Evolutionary conservation across 1,139 yeast genomes (phyloP).

Genomic region (Taphrina deformans): DNA sequence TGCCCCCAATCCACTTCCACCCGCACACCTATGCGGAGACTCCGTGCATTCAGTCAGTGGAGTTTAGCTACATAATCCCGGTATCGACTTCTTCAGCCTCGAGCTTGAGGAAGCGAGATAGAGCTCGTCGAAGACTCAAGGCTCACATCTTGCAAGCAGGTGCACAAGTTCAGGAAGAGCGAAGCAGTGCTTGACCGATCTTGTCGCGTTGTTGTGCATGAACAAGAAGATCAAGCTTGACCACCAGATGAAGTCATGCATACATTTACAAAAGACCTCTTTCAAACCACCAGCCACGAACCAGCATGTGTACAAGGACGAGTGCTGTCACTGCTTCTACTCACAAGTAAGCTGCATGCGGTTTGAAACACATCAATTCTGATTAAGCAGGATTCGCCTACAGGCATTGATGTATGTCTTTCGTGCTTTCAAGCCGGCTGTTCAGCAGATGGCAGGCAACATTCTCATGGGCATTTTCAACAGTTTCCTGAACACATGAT

Average conservation of each 20-base stretch:
- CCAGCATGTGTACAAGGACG: slow-evolving; percentile 66
- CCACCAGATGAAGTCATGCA: neutral
- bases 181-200: no score
- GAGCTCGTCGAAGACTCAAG: no score
- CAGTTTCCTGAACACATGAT: slow-evolving; percentile 54
- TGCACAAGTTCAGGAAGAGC: no score
- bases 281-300: neutral
- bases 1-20: neutral
- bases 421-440: slow-evolving; percentile 67
- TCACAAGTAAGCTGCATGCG: slow-evolving; percentile 50
- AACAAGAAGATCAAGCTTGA: slow-evolving; percentile 14
- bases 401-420: slow-evolving; percentile 74
- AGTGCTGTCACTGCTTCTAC: slow-evolving; percentile 77
- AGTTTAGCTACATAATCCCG: no score
- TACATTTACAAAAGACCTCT: neutral
- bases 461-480: slow-evolving; percentile 57
- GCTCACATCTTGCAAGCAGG: no score
- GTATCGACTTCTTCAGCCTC: no score
- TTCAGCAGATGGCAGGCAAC: slow-evolving; percentile 51
- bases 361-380: neutral
- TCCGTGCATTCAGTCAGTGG: no score
- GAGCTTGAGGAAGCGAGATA: no score
- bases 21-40: neutral
- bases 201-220: slow-evolving; percentile 24
- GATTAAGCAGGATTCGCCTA: slow-evolving; percentile 49